phyloP scores from a whole-genome alignment of 73 alveolate species.

The Halteria grandinella region DNA sequence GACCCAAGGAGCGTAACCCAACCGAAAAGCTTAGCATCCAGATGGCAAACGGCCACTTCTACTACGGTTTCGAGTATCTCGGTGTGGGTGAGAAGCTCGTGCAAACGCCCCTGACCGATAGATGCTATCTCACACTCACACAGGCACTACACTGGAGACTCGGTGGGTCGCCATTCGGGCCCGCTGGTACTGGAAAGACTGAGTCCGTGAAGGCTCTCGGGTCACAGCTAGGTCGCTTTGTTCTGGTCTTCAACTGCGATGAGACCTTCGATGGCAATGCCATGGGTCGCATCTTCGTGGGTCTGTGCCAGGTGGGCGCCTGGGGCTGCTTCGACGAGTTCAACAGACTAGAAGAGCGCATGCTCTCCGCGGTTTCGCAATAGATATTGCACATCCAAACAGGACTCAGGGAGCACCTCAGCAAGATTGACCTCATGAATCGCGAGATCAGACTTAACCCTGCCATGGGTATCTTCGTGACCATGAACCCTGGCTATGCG shows the following conservation, averaged over 20 bases:
- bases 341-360: slow-evolving; percentile 98
- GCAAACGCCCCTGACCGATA: slow-evolving; percentile 98
- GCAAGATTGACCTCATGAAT: slow-evolving; percentile 96
- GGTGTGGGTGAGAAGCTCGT: slow-evolving; percentile 98
- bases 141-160: slow-evolving; percentile 98
- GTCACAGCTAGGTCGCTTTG: slow-evolving; percentile 97
- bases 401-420: slow-evolving; percentile 95
- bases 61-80: slow-evolving; percentile 98
- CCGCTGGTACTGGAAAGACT: slow-evolving; percentile 99
- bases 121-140: slow-evolving; percentile 95
- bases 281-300: slow-evolving; percentile 99
- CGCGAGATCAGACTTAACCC: slow-evolving; percentile 94
- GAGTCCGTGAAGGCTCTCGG: slow-evolving; percentile 99
- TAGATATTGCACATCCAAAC: slow-evolving; percentile 96
- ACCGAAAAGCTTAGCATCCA: slow-evolving; percentile 90
- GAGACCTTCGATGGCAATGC: slow-evolving; percentile 99
- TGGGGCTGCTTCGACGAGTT: slow-evolving; percentile 99
- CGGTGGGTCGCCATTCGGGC: slow-evolving; percentile 99
- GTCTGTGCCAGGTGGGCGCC: slow-evolving; percentile 99
- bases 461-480: slow-evolving; percentile 98
- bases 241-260: slow-evolving; percentile 99
- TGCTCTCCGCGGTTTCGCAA: slow-evolving; percentile 99
- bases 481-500: slow-evolving; percentile 99
- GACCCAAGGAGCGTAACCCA: slow-evolving; percentile 91
- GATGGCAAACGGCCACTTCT: slow-evolving; percentile 98